A percentile compares a stretch with the other conserved stretches of the same genome.
These are phyloP conservation scores for Aulographum hederae DNA, from an alignment of 2,329 filamentous ascomycete species.

Conservation along the genomic window DNA sequence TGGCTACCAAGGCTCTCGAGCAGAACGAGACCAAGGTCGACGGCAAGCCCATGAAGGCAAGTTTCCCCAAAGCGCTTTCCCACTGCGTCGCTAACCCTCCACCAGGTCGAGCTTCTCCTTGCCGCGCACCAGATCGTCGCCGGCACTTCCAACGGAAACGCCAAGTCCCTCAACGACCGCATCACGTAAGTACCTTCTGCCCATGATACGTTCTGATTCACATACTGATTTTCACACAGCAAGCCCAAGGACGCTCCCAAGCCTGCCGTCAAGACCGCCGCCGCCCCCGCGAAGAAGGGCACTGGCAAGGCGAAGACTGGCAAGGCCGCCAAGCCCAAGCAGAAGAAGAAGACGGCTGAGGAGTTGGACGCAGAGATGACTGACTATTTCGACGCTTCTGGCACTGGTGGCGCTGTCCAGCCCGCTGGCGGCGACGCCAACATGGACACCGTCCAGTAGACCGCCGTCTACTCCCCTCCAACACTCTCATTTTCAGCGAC, in stretches of 20 bases:
- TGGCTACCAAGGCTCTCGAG: constrained; percentile 68
- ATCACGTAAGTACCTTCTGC: constrained; percentile 41
- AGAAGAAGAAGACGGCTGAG: constrained; percentile 72
- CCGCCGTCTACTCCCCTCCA: constrained; percentile 7
- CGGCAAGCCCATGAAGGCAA: constrained; percentile 74
- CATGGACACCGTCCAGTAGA: constrained; percentile 38
- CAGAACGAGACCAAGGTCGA: constrained; percentile 86
- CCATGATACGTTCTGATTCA: constrained; percentile 3
- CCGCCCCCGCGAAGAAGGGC: constrained; percentile 15
- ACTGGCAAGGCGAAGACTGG: constrained; percentile 11
- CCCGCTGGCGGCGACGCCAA: constrained; percentile 31
- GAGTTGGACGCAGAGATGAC: constrained; percentile 96
- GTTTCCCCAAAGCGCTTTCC: constrained; percentile 5
- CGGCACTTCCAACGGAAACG: constrained; percentile 43
- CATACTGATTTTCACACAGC: constrained; percentile 1
- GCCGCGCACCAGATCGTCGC: constrained; percentile 55
- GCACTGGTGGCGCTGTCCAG: constrained; percentile 20
- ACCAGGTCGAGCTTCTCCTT: constrained; percentile 76
- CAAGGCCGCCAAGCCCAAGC: constrained; percentile 7
- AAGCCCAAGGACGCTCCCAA: constrained; percentile 37
- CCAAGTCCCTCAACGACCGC: constrained; percentile 69
- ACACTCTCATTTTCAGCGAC: too few species aligned
- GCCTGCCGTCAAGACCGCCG: constrained; percentile 54
- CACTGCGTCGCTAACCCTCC: not conserved
- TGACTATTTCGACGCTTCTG: constrained; percentile 58